Base-by-base conservation (phyloP, 108 stramenopile species). In the Pseudonitzschia multistriata region DNA sequence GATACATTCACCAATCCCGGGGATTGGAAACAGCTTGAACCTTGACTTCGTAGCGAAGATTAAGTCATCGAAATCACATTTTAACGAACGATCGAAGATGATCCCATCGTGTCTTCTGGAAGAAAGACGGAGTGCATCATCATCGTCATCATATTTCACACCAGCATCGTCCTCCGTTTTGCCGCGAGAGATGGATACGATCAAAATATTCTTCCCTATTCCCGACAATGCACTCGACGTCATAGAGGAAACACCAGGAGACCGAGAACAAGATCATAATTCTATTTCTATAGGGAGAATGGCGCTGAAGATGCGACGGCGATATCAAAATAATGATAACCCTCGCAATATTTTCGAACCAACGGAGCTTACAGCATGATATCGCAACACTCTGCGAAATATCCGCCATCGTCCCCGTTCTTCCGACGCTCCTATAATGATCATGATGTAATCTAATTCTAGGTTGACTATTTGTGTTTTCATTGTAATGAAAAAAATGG, bases 1-100 rank as follows among this genome's bases (percentile, higher is more conserved):
- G 24, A 62, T 71, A 33, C 61, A 71, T 24, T 63, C 70, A n/a
- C 70, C 70, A 7, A 59, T 71, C 22, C 25, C 48, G 7, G 61
- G 70, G 50, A 49, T 62, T 11, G 35, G 61, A 21, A 0, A 50
- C 19, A 0, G n/a, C 5, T 37, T 71, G 10, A 71, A 71, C 35
- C 34, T 50, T 31, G 56, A 56, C n/a, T 70, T 70, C 37, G 14
- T 70, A 5, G 0, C 68, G 0, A 13, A 45, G 2, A 45, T 45
- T 3, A 13, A 45, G 17, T 45, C 8, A 13, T 10, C 42, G 3
- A 45, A 17, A 17, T 10, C 42, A 13, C 17, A 13, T n/a, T n/a
- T n/a, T n/a, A n/a, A n/a, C 11, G 42, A 45, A 45, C 13, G 8
- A 45, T 1, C 13, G 17, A 10, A 7, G 37, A 39, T 39, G 37